A percentile compares a stretch with the other conserved stretches of the same genome.
Evolutionary conservation across 257 asterid species (phyloP).

Genomic region (Linderniella brevidens): DNA sequence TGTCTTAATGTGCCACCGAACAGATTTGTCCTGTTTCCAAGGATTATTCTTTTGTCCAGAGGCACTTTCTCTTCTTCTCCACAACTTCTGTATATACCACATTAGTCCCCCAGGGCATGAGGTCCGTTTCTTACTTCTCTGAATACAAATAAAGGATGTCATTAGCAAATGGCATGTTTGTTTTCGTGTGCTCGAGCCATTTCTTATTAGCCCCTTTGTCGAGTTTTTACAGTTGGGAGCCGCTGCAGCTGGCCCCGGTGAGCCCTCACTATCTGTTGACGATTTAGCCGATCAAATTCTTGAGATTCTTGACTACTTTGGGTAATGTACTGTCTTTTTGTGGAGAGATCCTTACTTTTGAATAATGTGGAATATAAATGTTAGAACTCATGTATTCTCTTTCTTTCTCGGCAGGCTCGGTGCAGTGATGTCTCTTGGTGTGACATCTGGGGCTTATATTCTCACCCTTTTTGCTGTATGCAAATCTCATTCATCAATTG

Average conservation of each 20-base stretch:
- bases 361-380: neutral
- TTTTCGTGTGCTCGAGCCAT: neutral
- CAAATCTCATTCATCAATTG: slow-evolving; percentile 9
- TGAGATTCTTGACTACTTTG: slow-evolving; percentile 54
- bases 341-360: neutral
- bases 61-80: slow-evolving; percentile 53
- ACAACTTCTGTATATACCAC: slow-evolving; percentile 68
- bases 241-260: slow-evolving; percentile 30
- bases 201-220: slow-evolving; percentile 18
- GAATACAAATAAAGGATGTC: neutral
- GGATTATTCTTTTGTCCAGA: slow-evolving; percentile 58
- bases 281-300: slow-evolving; percentile 75
- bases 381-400: neutral
- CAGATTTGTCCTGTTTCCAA: slow-evolving; percentile 65
- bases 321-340: slow-evolving; percentile 23
- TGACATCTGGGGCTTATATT: slow-evolving; percentile 90
- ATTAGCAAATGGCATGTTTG: no score
- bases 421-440: slow-evolving; percentile 90
- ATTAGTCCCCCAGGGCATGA: slow-evolving; percentile 70
- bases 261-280: slow-evolving; percentile 39
- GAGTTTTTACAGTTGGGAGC: slow-evolving; percentile 66
- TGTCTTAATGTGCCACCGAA: slow-evolving; percentile 17
- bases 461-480: slow-evolving; percentile 89
- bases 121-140: slow-evolving; percentile 25
- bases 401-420: slow-evolving; percentile 46